A percentile compares a stretch with the other conserved stretches of the same genome.
These are phyloP conservation scores for Phytophthora colocasiae DNA, from an alignment of 352 stramenopile species.

Conservation along the genomic window DNA sequence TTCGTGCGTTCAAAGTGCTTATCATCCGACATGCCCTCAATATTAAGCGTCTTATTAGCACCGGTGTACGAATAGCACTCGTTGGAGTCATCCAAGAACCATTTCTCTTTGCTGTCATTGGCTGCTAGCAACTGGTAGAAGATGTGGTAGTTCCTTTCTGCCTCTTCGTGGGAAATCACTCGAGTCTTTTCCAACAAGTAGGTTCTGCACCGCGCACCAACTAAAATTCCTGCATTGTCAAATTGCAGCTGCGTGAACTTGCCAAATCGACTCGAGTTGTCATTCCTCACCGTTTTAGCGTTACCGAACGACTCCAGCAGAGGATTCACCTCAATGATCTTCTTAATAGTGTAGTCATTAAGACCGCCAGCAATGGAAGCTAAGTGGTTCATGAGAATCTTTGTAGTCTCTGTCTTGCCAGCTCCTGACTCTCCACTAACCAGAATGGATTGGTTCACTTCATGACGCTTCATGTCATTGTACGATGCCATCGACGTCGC, in stretches of 20 bases:
- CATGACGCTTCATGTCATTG: constrained; percentile 67
- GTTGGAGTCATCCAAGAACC: constrained; percentile 58
- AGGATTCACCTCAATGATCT: constrained; percentile 86
- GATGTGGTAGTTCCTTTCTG: constrained; percentile 87
- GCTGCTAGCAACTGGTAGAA: constrained; percentile 73
- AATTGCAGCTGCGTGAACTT: constrained; percentile 98
- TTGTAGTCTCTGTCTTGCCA: constrained; percentile 91
- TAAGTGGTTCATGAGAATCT: constrained; percentile 91
- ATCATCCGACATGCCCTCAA: constrained; percentile 78
- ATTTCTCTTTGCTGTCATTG: constrained; percentile 37
- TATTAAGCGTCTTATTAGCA: constrained; percentile 59
- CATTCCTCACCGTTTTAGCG: constrained; percentile 96
- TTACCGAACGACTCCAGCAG: constrained; percentile 89
- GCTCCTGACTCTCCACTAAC: constrained; percentile 88
- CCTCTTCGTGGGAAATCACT: constrained; percentile 74
- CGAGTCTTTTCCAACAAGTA: constrained; percentile 96
- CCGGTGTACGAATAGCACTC: constrained; percentile 74
- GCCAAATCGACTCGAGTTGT: constrained; percentile 97
- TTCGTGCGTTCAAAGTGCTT: constrained; percentile 78
- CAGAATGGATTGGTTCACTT: constrained; percentile 85
- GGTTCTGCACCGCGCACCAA: constrained; percentile 81
- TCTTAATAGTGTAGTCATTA: constrained; percentile 81
- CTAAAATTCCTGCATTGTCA: constrained; percentile 63
- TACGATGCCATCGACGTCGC: constrained; percentile 75
- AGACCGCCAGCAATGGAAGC: constrained; percentile 70